A percentile compares a stretch with the other conserved stretches of the same genome.
Evolutionary conservation across 2,329 filamentous ascomycete genomes (phyloP).

Genomic region (Aspergillus pseudoglaucus): DNA sequence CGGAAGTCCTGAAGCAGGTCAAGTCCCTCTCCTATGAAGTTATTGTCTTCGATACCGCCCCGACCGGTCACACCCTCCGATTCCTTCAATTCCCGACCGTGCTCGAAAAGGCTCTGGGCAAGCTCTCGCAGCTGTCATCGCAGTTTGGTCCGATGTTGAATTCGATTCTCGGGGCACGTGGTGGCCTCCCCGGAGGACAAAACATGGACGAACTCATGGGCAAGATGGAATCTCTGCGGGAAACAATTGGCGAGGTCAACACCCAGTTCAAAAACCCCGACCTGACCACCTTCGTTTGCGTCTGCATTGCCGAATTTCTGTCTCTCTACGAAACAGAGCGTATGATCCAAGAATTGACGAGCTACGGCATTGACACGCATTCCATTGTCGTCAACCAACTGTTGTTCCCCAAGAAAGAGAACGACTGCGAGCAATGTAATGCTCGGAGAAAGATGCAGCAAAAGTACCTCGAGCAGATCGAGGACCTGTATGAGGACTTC

Average conservation of each 20-base stretch:
- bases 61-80: slow-evolving; percentile 93
- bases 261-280: slow-evolving; percentile 95
- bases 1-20: slow-evolving; percentile 97
- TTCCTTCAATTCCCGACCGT: slow-evolving; percentile 98
- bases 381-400: slow-evolving; percentile 97
- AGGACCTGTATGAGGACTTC: slow-evolving; percentile 97
- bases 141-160: slow-evolving; percentile 97
- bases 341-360: slow-evolving; percentile 96
- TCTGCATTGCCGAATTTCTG: slow-evolving; percentile 96
- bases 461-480: slow-evolving; percentile 98
- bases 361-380: slow-evolving; percentile 92
- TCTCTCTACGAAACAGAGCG: slow-evolving; percentile 97
- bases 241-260: slow-evolving; percentile 94
- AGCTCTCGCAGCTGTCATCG: slow-evolving; percentile 84
- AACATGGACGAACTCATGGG: slow-evolving; percentile 85
- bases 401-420: slow-evolving; percentile 79
- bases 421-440: slow-evolving; percentile 90
- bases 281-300: slow-evolving; percentile 94
- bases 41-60: slow-evolving; percentile 98
- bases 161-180: slow-evolving; percentile 73
- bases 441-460: slow-evolving; percentile 96
- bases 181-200: slow-evolving; percentile 81
- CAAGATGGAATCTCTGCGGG: slow-evolving; percentile 88
- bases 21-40: slow-evolving; percentile 98
- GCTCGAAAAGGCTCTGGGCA: slow-evolving; percentile 96